phyloP scores from a whole-genome alignment of 768 basidiomycete species.

The Candolleomyces aberdarensis region DNA sequence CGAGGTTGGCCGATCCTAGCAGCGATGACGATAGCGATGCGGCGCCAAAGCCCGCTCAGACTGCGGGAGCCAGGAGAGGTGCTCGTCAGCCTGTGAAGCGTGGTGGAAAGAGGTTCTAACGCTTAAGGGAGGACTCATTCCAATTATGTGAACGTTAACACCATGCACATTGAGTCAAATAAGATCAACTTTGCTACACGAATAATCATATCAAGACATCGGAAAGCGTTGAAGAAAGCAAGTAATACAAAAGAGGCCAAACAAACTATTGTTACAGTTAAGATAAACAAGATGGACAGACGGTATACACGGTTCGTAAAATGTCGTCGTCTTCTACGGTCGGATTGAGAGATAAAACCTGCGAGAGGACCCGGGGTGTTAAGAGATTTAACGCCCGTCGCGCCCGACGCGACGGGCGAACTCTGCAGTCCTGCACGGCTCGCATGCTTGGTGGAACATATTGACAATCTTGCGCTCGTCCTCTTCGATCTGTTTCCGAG shows the following conservation, averaged over 20 bases:
- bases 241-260: no score
- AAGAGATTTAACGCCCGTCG: slow-evolving; percentile 14
- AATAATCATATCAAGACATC: background rate
- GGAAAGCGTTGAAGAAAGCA: no score
- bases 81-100: slow-evolving; percentile 74
- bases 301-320: background rate
- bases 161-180: background rate
- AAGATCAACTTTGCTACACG: background rate
- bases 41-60: slow-evolving; percentile 32
- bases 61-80: slow-evolving; percentile 41
- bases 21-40: slow-evolving; percentile 62
- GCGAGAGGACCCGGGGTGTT: background rate
- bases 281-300: background rate
- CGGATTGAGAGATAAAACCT: background rate
- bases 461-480: slow-evolving; percentile 59
- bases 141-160: background rate
- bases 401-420: slow-evolving; percentile 27
- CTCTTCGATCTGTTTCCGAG: slow-evolving; percentile 25
- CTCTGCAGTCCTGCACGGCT: slow-evolving; percentile 43
- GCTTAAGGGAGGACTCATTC: background rate
- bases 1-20: slow-evolving; percentile 28
- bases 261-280: background rate
- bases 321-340: background rate
- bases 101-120: slow-evolving; percentile 70
- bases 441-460: slow-evolving; percentile 66